Conservation (phyloP, 1,284 basidiomycete species). For the Golubevia pallescens region DNA sequence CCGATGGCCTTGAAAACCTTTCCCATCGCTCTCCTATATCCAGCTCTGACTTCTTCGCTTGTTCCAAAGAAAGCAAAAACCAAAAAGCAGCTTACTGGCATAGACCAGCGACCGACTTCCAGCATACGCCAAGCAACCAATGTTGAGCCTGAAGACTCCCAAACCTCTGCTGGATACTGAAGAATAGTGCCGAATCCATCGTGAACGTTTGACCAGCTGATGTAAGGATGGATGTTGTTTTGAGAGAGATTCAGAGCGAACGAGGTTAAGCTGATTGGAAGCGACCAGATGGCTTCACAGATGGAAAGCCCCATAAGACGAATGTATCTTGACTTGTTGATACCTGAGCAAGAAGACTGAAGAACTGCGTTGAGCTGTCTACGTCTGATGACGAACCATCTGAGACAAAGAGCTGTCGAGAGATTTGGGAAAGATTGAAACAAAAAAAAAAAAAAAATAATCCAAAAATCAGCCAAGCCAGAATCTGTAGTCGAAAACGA, state of each 20-base stretch:
- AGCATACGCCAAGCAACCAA: too few species aligned
- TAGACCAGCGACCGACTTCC: too few species aligned
- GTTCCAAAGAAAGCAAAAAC: too few species aligned
- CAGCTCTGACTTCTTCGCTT: too few species aligned
- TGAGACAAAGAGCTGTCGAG: neutral
- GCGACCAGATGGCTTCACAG: conserved; percentile 8
- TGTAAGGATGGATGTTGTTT: conserved; percentile 1
- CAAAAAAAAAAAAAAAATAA: conserved; percentile 8
- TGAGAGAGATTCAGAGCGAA: conserved; percentile 10
- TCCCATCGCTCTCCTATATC: too few species aligned
- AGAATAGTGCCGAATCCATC: conserved; percentile 4
- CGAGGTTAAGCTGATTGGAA: conserved; percentile 7
- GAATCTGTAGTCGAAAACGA: neutral
- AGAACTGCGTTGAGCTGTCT: too few species aligned
- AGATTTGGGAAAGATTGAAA: too few species aligned
- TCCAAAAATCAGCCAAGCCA: conserved; percentile 6
- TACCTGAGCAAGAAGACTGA: neutral
- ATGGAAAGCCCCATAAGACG: conserved; percentile 14
- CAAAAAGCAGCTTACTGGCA: too few species aligned
- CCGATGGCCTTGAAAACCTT: too few species aligned
- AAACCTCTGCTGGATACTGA: conserved; percentile 1
- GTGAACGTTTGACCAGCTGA: conserved; percentile 12
- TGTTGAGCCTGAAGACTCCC: neutral
- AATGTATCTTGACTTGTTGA: conserved; percentile 12
- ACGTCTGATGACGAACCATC: too few species aligned